These are phyloP conservation scores for Paramyrothecium sp. DNA, from an alignment of 2,329 filamentous ascomycete genomes.

Conservation along the genomic window DNA sequence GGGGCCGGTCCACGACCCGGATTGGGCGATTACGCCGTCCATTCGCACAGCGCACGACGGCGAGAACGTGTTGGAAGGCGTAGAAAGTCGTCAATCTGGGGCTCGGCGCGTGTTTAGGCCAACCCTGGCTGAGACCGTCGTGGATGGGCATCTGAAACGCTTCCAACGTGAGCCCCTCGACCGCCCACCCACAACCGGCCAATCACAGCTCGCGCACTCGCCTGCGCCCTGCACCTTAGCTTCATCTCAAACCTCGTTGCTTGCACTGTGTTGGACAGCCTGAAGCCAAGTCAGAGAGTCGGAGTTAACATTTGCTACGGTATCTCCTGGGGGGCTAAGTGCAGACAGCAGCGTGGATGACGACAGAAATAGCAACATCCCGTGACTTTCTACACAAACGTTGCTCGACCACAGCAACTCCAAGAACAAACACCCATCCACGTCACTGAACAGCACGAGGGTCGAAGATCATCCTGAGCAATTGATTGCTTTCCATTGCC, in stretches of 20 bases:
- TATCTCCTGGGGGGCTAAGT: not conserved
- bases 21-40: not conserved
- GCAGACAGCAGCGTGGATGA: not conserved
- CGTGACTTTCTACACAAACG: slow-evolving; percentile 12
- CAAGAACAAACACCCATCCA: not conserved
- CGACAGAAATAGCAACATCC: not conserved
- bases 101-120: not conserved
- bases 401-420: slow-evolving; percentile 12
- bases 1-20: not conserved
- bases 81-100: not conserved
- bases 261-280: not conserved
- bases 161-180: not conserved
- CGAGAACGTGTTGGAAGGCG: not conserved
- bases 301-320: not conserved
- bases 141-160: not conserved
- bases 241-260: not conserved
- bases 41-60: too few species aligned
- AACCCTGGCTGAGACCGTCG: not conserved
- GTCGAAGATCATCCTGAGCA: too few species aligned
- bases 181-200: not conserved
- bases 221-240: not conserved
- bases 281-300: not conserved
- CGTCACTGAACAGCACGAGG: too few species aligned
- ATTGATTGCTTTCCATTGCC: not conserved
- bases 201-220: not conserved